phyloP scores from a whole-genome alignment of 805 yeast species.

The Ogataea naganishii region DNA sequence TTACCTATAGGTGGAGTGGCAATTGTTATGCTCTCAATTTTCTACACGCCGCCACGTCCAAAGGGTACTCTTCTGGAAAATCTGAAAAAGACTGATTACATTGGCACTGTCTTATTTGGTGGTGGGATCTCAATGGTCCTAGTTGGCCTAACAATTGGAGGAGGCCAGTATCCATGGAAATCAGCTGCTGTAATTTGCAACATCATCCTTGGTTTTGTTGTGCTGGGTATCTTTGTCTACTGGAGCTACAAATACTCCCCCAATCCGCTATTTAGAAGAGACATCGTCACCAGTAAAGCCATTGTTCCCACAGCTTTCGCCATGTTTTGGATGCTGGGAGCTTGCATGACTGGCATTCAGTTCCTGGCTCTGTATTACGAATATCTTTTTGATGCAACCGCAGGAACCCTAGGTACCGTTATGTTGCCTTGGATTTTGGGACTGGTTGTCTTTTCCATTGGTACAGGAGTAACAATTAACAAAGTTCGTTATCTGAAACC shows the following conservation, averaged over 20 bases:
- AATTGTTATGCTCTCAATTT: conserved; percentile 24
- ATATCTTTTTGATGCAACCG: conserved; percentile 29
- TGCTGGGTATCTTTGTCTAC: conserved; percentile 23
- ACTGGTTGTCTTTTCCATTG: conserved; percentile 30
- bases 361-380: conserved; percentile 39
- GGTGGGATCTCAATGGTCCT: conserved; percentile 36
- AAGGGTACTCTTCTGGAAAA: not conserved
- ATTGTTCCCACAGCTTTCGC: conserved; percentile 19
- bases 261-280: conserved; percentile 34
- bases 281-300: conserved; percentile 26
- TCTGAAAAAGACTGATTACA: conserved; percentile 25
- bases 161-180: conserved; percentile 40
- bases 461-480: conserved; percentile 28
- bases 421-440: conserved; percentile 33
- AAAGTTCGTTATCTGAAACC: conserved; percentile 32
- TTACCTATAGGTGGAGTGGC: conserved; percentile 53
- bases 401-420: conserved; percentile 35
- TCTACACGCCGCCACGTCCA: conserved; percentile 33
- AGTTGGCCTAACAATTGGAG: conserved; percentile 47
- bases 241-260: conserved; percentile 32
- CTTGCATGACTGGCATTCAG: conserved; percentile 32
- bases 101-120: conserved; percentile 35
- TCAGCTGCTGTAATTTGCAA: conserved; percentile 41
- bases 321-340: conserved; percentile 13
- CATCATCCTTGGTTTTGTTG: conserved; percentile 34